Evolutionary conservation across 2,329 filamentous ascomycete genomes (phyloP), one percentile per base, ranked within the genome.

Genomic region (Alternaria consortialis): DNA sequence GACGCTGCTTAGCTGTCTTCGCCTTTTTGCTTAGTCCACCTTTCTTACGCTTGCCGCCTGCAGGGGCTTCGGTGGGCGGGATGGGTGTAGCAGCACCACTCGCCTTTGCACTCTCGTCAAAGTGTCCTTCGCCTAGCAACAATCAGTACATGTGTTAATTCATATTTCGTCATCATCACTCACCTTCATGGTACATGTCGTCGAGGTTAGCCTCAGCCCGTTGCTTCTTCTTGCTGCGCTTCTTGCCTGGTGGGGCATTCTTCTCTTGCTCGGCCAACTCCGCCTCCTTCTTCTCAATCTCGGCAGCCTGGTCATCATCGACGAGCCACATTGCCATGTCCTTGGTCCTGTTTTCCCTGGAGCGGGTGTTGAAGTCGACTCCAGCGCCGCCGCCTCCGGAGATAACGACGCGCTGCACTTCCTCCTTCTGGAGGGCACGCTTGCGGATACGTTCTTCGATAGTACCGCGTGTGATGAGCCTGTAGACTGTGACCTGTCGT

Each of bases 291-390:
- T 91, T 89, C 81, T 97, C 94, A 74, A 99, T 94, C 79, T 95
- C 86, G 73, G 95, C 94, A 1, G 93, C 95, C 77, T 98, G 93
- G 58, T 98, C 94, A 69, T 98, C 95, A 76, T 99, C 95, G 17
- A 94, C 94, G 65, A 99, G 89, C 95, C 95, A 98, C 90, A 98
- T 91, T 46, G 95, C 95, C 80, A 98, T 98, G 75, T 99, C 95
- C 81, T 97, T 96, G 77, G 96, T 97, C 65, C 94, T 89, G 80
- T 96, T 97, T 83, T 97, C 94, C 5, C 91, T 86, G 63, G 90
- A 90, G 54, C 95, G 90, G 53, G 94, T 95, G 78, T 97, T 98
- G 85, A 99, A 98, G 83, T 98, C 95, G 64, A 98, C 94, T 64
- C 91, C 91, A 57, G 91, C 91, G 66, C 87, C 86, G 40, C 88